Conservation (phyloP, 306 rosid genomes). For the Quercus parvula region DNA sequence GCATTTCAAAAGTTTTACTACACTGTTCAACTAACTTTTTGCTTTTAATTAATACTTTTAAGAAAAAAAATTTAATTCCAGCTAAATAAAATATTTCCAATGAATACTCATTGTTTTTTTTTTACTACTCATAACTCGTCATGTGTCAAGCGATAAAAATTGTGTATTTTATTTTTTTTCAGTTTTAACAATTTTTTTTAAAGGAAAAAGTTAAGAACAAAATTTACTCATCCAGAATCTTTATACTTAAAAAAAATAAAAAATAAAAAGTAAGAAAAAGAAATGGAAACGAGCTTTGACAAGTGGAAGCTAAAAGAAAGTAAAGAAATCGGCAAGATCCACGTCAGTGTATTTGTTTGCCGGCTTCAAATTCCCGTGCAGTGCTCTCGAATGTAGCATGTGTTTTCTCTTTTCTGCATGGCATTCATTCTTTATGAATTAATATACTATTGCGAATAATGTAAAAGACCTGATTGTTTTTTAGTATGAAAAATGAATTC, state of each 20-base stretch:
- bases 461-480: too few relatives aligned
- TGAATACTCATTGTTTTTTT: accelerated
- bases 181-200: too few relatives aligned
- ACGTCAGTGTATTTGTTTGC: conserved; percentile 13
- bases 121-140: accelerated
- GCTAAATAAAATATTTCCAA: accelerated
- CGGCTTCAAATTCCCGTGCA: conserved; percentile 18
- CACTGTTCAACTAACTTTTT: accelerated
- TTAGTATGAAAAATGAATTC: too few relatives aligned
- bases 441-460: too few relatives aligned
- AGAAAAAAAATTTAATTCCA: accelerated
- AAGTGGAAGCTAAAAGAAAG: not conserved
- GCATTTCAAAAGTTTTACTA: accelerated
- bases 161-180: too few relatives aligned
- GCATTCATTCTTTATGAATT: conserved; percentile 2
- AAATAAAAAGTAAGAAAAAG: too few relatives aligned
- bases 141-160: too few relatives aligned
- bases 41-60: accelerated
- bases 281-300: not conserved
- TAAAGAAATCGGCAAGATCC: conserved; percentile 19
- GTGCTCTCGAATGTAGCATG: conserved; percentile 30
- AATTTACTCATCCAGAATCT: too few relatives aligned
- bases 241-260: too few relatives aligned
- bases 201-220: too few relatives aligned
- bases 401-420: conserved; percentile 35